Evolutionary conservation across 805 yeast species (phyloP).

Genomic region (Vanderwaltozyma tropicalis): DNA sequence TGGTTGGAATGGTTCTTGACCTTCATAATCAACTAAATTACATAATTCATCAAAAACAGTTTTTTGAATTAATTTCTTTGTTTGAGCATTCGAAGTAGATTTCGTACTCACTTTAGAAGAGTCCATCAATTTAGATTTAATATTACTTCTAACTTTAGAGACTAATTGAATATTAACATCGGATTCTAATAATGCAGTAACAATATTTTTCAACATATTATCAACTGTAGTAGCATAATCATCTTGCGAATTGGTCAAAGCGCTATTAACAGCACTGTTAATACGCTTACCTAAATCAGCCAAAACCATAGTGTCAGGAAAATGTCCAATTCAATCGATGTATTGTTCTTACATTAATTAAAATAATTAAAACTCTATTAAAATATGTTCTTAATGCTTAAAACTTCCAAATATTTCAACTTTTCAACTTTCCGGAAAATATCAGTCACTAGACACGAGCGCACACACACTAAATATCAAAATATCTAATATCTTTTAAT

Average conservation of each 20-base stretch:
- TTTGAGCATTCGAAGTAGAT: conserved; percentile 36
- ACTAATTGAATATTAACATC: conserved; percentile 88
- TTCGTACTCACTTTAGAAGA: conserved; percentile 25
- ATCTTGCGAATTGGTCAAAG: conserved; percentile 46
- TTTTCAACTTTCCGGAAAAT: not conserved
- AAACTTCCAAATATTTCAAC: not conserved
- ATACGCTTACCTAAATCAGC: conserved; percentile 73
- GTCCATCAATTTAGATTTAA: conserved; percentile 46
- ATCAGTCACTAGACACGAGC: not conserved
- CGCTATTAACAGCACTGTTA: conserved; percentile 59
- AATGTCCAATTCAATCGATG: not conserved
- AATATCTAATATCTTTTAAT: not conserved
- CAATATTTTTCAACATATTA: conserved; percentile 72
- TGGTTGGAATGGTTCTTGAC: conserved; percentile 55
- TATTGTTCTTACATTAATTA: too few relatives aligned
- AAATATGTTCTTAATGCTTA: too few relatives aligned
- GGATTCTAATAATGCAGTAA: conserved; percentile 83
- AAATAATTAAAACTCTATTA: not conserved
- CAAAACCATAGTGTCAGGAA: conserved; percentile 47
- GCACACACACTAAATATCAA: not conserved
- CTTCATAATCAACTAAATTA: conserved; percentile 63
- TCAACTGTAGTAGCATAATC: conserved; percentile 52
- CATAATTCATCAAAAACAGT: conserved; percentile 90
- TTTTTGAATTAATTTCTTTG: conserved; percentile 75
- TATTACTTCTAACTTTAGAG: conserved; percentile 59